Conservation (phyloP, 1,284 basidiomycete genomes). For the Schizophyllum amplum region DNA sequence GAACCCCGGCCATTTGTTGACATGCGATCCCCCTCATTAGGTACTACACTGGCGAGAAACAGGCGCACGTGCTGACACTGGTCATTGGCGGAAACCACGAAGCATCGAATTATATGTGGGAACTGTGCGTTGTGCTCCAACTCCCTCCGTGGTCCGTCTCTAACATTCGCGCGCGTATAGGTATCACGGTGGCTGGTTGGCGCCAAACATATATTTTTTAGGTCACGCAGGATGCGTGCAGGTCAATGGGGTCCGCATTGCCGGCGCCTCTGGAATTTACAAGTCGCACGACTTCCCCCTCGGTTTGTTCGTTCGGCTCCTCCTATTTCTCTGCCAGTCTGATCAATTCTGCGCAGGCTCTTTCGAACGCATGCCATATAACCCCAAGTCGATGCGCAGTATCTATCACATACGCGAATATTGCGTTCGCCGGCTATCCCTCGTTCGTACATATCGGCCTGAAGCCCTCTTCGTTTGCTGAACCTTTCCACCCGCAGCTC, state of each 20-base stretch:
- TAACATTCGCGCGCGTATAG: constrained; percentile 17
- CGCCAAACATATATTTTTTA: constrained; percentile 95
- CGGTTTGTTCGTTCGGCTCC: constrained; percentile 49
- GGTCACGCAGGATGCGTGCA: constrained; percentile 88
- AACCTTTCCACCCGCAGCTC: constrained; percentile 31
- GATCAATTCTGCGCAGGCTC: constrained; percentile 40
- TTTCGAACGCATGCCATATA: constrained; percentile 65
- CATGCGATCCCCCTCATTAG: too few species aligned
- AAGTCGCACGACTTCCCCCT: constrained; percentile 72
- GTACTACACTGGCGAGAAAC: constrained; percentile 81
- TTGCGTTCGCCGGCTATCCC: constrained; percentile 72
- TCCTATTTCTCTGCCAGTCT: constrained; percentile 1
- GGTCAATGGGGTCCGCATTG: constrained; percentile 81
- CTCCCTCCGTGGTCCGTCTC: not conserved
- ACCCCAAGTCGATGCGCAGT: constrained; percentile 65
- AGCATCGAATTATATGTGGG: constrained; percentile 96
- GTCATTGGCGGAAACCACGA: constrained; percentile 99
- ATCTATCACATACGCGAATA: constrained; percentile 91
- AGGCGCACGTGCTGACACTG: constrained; percentile 84
- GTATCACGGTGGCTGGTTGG: constrained; percentile 94
- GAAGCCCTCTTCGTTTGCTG: not conserved
- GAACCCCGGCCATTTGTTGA: too few species aligned
- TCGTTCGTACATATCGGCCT: constrained; percentile 40
- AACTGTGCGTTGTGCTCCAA: constrained; percentile 55
- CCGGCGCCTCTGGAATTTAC: constrained; percentile 91